A percentile compares a stretch with the other conserved stretches of the same genome.
Conservation (phyloP, 1,284 basidiomycete species). For the Ceratorhiza oryzae-sativae region DNA sequence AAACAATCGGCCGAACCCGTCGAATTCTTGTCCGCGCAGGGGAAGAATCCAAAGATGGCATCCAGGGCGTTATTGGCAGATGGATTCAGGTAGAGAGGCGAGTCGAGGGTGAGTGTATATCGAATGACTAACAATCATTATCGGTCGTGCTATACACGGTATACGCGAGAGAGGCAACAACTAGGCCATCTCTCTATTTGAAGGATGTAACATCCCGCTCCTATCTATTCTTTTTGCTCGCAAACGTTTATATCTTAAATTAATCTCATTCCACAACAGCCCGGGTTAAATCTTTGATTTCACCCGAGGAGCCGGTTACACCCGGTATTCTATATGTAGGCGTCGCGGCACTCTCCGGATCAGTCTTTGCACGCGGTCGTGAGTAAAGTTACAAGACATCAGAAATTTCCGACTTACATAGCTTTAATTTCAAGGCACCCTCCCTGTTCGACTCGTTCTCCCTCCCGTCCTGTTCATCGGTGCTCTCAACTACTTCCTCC, state of each 20-base stretch:
- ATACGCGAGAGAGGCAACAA: too few species aligned
- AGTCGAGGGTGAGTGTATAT: slow-evolving; percentile 74
- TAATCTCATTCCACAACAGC: slow-evolving; percentile 54
- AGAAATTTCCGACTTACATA: too few species aligned
- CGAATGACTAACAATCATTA: neutral
- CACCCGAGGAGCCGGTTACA: slow-evolving; percentile 80
- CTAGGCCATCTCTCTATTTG: too few species aligned
- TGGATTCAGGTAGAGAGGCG: slow-evolving; percentile 85
- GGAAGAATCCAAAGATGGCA: slow-evolving; percentile 63
- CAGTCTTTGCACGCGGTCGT: slow-evolving; percentile 83
- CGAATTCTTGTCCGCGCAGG: slow-evolving; percentile 63
- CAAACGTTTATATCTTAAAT: neutral
- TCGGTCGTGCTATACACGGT: neutral
- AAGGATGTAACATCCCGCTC: too few species aligned
- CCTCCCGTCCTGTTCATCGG: slow-evolving; percentile 73
- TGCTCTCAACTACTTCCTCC: slow-evolving; percentile 80
- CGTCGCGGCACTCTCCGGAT: slow-evolving; percentile 84
- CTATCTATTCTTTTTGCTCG: slow-evolving; percentile 6
- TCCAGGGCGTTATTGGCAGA: slow-evolving; percentile 72
- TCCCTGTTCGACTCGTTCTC: slow-evolving; percentile 70
- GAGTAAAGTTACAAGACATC: slow-evolving; percentile 42
- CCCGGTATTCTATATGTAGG: slow-evolving; percentile 89
- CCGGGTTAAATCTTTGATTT: slow-evolving; percentile 80
- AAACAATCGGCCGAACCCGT: slow-evolving; percentile 71
- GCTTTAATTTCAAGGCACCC: slow-evolving; percentile 47